phyloP scores from a whole-genome alignment of 1,139 yeast species.

The Blastobotrys illinoisensis region DNA sequence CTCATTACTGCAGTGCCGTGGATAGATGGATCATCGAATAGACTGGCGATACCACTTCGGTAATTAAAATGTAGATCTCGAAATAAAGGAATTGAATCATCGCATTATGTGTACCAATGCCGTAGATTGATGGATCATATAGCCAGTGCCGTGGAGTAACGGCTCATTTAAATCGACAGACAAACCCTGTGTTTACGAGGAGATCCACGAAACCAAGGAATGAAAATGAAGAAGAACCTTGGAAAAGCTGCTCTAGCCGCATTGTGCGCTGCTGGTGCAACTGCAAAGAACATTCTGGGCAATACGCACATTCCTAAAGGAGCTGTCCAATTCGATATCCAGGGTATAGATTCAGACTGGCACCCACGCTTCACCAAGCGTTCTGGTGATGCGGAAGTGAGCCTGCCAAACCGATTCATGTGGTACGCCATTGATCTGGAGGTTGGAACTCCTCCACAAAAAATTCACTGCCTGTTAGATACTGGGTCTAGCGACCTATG shows the following conservation, averaged over 20 bases:
- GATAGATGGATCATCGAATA: too few relatives aligned
- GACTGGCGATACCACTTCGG: too few relatives aligned
- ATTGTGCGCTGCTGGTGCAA: not conserved
- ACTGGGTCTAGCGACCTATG: constrained; percentile 68
- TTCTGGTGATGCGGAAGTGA: not conserved
- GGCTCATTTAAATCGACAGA: too few relatives aligned
- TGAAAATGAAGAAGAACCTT: not conserved
- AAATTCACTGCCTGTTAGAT: constrained; percentile 50
- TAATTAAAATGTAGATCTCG: too few relatives aligned
- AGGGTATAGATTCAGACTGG: not conserved
- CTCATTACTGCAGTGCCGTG: too few relatives aligned
- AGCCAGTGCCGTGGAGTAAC: too few relatives aligned
- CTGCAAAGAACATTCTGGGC: not conserved
- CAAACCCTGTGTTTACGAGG: too few relatives aligned
- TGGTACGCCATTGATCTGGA: constrained; percentile 37
- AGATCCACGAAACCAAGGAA: too few relatives aligned
- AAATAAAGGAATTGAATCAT: too few relatives aligned
- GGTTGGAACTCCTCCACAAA: constrained; percentile 53
- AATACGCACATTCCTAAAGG: not conserved
- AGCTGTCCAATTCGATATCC: not conserved
- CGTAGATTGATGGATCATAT: too few relatives aligned
- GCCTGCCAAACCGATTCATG: not conserved
- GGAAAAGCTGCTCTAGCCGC: not conserved
- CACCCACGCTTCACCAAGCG: not conserved
- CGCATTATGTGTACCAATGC: too few relatives aligned